phyloP scores from a whole-genome alignment of 495 filamentous ascomycete genomes.

The Articulospora tetracladia region DNA sequence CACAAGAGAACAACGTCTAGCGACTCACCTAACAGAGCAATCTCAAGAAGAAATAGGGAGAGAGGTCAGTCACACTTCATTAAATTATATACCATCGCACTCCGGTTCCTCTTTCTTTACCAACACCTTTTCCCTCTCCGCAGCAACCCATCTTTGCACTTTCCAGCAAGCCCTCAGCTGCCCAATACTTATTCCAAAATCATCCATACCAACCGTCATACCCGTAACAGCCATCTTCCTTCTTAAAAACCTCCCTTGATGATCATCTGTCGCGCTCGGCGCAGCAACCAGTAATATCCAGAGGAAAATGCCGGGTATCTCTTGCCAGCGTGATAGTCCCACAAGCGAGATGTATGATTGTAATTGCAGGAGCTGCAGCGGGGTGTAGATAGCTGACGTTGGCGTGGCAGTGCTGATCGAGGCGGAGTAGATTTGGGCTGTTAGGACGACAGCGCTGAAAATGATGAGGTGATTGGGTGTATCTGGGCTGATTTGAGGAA shows the following conservation, averaged over 20 bases:
- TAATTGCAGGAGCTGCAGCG: not conserved
- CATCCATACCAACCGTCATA: conserved; percentile 24
- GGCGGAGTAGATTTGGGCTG: conserved; percentile 6
- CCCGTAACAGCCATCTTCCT: conserved; percentile 25
- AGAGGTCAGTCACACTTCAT: no score
- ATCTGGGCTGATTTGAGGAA: not conserved
- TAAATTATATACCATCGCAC: no score
- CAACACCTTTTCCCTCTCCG: conserved; percentile 5
- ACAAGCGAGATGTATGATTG: conserved; percentile 5
- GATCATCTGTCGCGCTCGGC: conserved; percentile 1
- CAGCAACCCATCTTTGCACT: conserved; percentile 18
- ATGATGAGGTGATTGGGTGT: conserved; percentile 1
- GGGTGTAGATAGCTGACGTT: not conserved
- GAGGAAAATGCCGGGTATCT: conserved; percentile 25
- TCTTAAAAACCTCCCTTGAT: conserved; percentile 19
- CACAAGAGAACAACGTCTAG: no score
- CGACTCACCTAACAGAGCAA: no score
- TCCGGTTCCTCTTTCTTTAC: not conserved
- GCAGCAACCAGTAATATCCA: conserved; percentile 20
- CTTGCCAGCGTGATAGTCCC: conserved; percentile 12
- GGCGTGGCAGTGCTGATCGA: conserved; percentile 2
- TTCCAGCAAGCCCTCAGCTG: conserved; percentile 24
- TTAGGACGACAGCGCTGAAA: not conserved
- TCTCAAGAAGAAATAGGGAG: no score
- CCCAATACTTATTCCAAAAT: conserved; percentile 20